Percentiles rank a stretch among this genome's conserved stretches.
These are phyloP conservation scores for Leishmania mexicana DNA, from an alignment of 208 protist genomes.

Conservation along the genomic window DNA sequence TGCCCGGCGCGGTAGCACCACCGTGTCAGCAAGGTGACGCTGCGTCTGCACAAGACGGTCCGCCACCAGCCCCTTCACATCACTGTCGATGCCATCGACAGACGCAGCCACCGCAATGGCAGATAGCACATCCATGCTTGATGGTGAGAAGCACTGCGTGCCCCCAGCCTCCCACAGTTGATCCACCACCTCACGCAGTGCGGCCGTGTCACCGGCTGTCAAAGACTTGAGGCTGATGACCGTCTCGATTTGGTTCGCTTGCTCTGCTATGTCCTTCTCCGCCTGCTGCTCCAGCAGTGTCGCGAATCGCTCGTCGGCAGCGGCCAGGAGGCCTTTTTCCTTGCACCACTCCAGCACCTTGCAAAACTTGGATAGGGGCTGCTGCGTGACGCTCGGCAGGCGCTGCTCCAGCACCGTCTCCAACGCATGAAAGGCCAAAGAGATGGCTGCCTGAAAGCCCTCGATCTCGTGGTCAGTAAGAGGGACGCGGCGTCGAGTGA, in stretches of 20 bases:
- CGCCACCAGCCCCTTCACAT: slow-evolving; percentile 37
- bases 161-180: slow-evolving; percentile 56
- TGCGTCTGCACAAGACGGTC: slow-evolving; percentile 70
- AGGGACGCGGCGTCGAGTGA: slow-evolving; percentile 4
- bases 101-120: slow-evolving; percentile 61
- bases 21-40: slow-evolving; percentile 19
- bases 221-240: slow-evolving; percentile 78
- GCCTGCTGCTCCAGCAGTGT: slow-evolving; percentile 39
- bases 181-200: slow-evolving; percentile 38
- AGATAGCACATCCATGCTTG: slow-evolving; percentile 82
- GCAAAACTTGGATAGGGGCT: slow-evolving; percentile 63
- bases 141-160: slow-evolving; percentile 46
- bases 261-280: slow-evolving; percentile 41
- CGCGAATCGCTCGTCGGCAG: slow-evolving; percentile 29
- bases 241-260: slow-evolving; percentile 73
- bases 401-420: slow-evolving; percentile 33
- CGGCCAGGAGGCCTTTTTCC: slow-evolving; percentile 35
- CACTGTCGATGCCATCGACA: slow-evolving; percentile 37
- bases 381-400: slow-evolving; percentile 27
- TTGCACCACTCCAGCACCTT: slow-evolving; percentile 66
- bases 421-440: slow-evolving; percentile 34
- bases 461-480: slow-evolving; percentile 44
- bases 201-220: slow-evolving; percentile 47
- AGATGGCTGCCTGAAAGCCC: slow-evolving; percentile 34
- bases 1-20: slow-evolving; percentile 69